A percentile compares a stretch with the other conserved stretches of the same genome.
Conservation (phyloP, 148 eudicot genomes). For the Silene uniflora region DNA sequence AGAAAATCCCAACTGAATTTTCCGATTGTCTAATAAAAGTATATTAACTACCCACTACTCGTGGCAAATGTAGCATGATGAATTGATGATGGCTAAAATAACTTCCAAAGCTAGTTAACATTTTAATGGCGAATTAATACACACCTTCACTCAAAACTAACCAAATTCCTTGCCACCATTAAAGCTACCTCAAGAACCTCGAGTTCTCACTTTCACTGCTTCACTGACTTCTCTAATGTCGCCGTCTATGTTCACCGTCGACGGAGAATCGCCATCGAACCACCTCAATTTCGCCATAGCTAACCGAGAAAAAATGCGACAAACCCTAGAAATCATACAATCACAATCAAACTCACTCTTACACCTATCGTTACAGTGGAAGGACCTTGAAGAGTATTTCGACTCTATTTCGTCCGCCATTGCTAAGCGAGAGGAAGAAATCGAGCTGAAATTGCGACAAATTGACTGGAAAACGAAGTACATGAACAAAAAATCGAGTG, state of each 20-base stretch:
- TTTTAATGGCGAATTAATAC: no score
- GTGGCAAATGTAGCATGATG: no score
- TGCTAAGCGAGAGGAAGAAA: slow-evolving; percentile 6
- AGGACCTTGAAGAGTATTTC: slow-evolving; percentile 33
- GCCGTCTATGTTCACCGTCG: neutral
- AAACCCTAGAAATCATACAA: slow-evolving; percentile 23
- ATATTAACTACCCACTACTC: no score
- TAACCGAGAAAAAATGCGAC: slow-evolving; percentile 21
- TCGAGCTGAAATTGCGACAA: slow-evolving; percentile 20
- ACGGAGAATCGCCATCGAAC: no score
- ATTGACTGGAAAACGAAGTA: slow-evolving; percentile 35
- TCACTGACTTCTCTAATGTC: neutral
- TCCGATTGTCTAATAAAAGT: no score
- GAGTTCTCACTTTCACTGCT: neutral
- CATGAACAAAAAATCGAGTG: slow-evolving; percentile 14
- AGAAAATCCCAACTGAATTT: no score
- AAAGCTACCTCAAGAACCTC: neutral
- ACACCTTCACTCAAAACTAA: no score
- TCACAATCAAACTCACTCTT: slow-evolving; percentile 24
- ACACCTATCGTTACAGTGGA: slow-evolving; percentile 28
- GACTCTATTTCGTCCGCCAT: slow-evolving; percentile 15
- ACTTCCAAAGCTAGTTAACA: no score
- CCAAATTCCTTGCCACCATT: neutral
- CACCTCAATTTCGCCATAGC: neutral
- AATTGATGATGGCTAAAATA: no score